These are phyloP conservation scores for Leptodermis oblonga DNA, from an alignment of 257 asterid species.

Conservation along the genomic window DNA sequence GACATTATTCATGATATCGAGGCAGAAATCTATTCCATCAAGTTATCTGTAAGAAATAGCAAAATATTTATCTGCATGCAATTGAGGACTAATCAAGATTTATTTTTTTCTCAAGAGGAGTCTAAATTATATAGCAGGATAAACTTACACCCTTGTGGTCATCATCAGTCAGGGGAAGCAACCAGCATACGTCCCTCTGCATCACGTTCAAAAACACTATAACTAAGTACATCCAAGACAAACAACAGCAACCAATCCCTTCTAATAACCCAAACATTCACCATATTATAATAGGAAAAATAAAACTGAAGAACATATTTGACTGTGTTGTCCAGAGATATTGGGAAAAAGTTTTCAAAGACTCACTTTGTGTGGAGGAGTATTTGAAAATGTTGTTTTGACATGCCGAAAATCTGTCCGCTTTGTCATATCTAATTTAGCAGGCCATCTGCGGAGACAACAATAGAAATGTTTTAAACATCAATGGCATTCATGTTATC, in stretches of 20 bases:
- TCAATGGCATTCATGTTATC: background rate
- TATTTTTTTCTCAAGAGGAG: background rate
- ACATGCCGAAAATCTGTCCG: slow-evolving; percentile 90
- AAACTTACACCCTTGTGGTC: slow-evolving; percentile 92
- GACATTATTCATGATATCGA: background rate
- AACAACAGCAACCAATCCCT: background rate
- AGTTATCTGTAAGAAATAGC: background rate
- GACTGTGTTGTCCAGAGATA: background rate
- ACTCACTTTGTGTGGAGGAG: slow-evolving; percentile 76
- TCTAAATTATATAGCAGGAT: slow-evolving; percentile 19
- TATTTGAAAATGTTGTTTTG: slow-evolving; percentile 63
- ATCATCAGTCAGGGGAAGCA: slow-evolving; percentile 68
- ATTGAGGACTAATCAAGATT: background rate
- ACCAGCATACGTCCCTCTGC: slow-evolving; percentile 92
- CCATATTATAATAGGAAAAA: background rate
- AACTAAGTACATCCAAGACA: background rate
- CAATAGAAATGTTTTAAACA: slow-evolving; percentile 11
- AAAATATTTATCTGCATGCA: background rate
- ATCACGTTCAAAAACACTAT: slow-evolving; percentile 14
- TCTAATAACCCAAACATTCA: background rate
- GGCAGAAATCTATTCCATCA: background rate
- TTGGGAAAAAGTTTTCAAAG: background rate
- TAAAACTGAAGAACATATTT: background rate
- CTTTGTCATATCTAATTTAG: slow-evolving; percentile 80
- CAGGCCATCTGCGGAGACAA: slow-evolving; percentile 88